Evolutionary conservation across 768 basidiomycete genomes (phyloP).

Genomic region (Termitomyces titanicus): DNA sequence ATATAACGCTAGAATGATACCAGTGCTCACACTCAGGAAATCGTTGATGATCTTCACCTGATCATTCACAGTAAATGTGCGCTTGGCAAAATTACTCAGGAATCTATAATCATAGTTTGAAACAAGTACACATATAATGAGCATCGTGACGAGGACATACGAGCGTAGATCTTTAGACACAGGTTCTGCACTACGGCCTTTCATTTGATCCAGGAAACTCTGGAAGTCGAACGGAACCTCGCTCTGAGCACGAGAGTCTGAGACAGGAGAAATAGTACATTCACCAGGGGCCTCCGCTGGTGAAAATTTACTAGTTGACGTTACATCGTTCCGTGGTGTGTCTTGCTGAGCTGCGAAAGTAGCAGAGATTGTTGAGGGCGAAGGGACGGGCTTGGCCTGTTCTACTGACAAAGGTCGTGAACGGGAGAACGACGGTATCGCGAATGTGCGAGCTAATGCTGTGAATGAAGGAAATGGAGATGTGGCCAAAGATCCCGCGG

Average conservation of each 20-base stretch:
- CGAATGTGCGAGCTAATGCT: constrained; percentile 61
- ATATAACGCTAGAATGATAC: neutral
- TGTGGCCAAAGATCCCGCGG: constrained; percentile 28
- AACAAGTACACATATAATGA: neutral
- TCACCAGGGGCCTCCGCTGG: constrained; percentile 23
- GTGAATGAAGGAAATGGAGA: constrained; percentile 62
- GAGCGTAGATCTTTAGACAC: constrained; percentile 94
- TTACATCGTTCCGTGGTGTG: constrained; percentile 12
- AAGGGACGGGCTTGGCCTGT: constrained; percentile 52
- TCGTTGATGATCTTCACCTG: constrained; percentile 96
- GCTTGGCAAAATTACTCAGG: constrained; percentile 88
- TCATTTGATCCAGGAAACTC: constrained; percentile 93
- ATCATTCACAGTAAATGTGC: constrained; percentile 87
- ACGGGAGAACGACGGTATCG: constrained; percentile 46
- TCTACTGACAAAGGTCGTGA: constrained; percentile 61
- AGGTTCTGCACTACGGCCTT: constrained; percentile 81
- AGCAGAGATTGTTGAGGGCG: constrained; percentile 49
- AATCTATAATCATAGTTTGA: constrained; percentile 52
- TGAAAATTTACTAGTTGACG: constrained; percentile 18
- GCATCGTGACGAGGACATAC: constrained; percentile 43
- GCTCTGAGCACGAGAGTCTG: constrained; percentile 17
- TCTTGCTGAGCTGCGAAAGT: constrained; percentile 52
- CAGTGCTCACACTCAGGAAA: constrained; percentile 69
- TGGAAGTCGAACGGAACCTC: constrained; percentile 86
- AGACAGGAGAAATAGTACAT: constrained; percentile 26